A percentile compares a stretch with the other conserved stretches of the same genome.
These are phyloP conservation scores for Aspergillus ibericus DNA, from an alignment of 2,329 filamentous ascomycete species.

Conservation along the genomic window DNA sequence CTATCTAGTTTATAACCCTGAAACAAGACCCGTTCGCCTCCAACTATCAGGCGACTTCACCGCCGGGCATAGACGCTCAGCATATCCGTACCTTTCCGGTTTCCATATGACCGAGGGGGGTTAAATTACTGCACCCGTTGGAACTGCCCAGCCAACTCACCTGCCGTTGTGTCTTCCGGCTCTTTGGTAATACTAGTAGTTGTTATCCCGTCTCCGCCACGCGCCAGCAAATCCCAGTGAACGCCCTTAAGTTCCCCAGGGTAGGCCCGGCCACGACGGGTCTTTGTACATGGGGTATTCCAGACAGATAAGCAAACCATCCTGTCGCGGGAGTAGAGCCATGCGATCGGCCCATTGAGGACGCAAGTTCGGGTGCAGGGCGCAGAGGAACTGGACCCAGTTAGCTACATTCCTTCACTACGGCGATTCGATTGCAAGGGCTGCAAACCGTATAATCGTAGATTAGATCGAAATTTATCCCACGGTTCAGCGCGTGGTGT, in stretches of 20 bases:
- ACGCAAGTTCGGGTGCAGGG: conserved; percentile 56
- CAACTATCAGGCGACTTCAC: background rate
- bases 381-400: conserved; percentile 60
- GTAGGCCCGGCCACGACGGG: conserved; percentile 36
- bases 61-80: conserved; percentile 29
- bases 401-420: background rate
- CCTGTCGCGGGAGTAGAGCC: conserved; percentile 11
- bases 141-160: conserved; percentile 20
- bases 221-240: conserved; percentile 35
- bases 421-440: too few relatives aligned
- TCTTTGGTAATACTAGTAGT: background rate
- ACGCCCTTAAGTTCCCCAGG: conserved; percentile 40
- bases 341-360: conserved; percentile 57
- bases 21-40: too few relatives aligned
- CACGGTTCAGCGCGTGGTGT: background rate
- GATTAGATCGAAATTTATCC: conserved; percentile 15
- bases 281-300: conserved; percentile 46
- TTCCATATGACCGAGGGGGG: conserved; percentile 33
- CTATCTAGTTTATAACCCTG: too few relatives aligned
- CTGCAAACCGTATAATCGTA: conserved; percentile 52
- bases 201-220: conserved; percentile 31
- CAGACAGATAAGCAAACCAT: conserved; percentile 50
- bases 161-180: conserved; percentile 2
- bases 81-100: conserved; percentile 36
- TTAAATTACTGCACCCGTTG: conserved; percentile 30